Base-by-base conservation (phyloP, 1,284 basidiomycete genomes). In the Quambalaria eucalypti region DNA sequence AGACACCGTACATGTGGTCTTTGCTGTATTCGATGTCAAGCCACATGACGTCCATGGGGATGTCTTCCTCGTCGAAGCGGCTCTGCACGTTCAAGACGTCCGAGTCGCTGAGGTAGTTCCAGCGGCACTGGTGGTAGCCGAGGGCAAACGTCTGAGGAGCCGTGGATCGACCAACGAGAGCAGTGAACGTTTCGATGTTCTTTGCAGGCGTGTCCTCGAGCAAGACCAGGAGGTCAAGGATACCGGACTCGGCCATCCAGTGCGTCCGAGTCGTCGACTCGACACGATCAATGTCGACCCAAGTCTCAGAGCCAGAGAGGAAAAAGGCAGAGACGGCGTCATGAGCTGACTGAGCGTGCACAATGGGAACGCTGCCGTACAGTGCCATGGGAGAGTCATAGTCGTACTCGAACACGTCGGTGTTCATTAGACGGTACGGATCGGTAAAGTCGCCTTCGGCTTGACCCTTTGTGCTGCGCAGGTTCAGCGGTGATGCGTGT, bases 1-100 rank as follows among this genome's bases (percentile, higher is more conserved):
- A 98, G 56, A 97, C 88, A 77, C 97, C 92, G 81, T 97, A 98
- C 78, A 91, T 88, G 78, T 96, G 90, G 50, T 91, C 88, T 54
- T 88, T 85, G 0, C 90, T 81, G 54, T 76, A 77, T 76, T 97
- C 95, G 68, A 99, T 97, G 78, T 98, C 95, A 44, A 98, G 83
- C 95, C 95, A 98, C 71, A 97, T 87, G 6, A 95, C 91, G 71
- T 97, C 95, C 33, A 97, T 84, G 0, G 95, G 93, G 53, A 97
- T 90, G 42, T 68, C 52, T 21, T 14, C 36, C 28, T 31, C 21
- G 25, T 25, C 29, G 71, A 98, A 96, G 52, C 85, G 80, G 68
- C 80, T 81, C 77, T 91, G 87, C 6, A 97, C 90, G n/a, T 82
- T 81, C 19, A 90, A 82, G 4, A 98, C 82, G 74, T 98, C 95